Conservation (phyloP, 164 flowering plant genomes). For the Echeveria elegans region DNA sequence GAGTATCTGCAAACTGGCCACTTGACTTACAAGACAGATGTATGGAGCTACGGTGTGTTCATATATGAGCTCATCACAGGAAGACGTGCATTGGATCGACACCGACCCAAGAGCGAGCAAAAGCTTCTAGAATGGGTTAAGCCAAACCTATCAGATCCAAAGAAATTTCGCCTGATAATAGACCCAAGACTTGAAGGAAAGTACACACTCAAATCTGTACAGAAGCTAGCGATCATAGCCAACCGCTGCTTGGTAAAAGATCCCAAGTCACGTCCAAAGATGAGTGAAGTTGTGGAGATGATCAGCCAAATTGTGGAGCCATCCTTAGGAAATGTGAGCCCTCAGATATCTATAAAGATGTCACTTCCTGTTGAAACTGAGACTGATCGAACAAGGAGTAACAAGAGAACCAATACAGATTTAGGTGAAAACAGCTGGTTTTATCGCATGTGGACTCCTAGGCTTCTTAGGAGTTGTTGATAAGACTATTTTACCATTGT, state of each 20-base stretch:
- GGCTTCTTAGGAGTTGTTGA: too few relatives aligned
- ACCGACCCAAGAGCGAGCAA: neutral
- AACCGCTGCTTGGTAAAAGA: constrained; percentile 45
- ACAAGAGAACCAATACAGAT: too few relatives aligned
- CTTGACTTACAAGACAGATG: constrained; percentile 57
- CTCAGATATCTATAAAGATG: constrained; percentile 14
- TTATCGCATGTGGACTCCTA: too few relatives aligned
- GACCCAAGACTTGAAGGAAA: constrained; percentile 9
- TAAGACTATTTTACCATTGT: too few relatives aligned
- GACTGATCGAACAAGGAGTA: too few relatives aligned
- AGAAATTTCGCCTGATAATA: neutral
- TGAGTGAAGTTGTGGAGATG: constrained; percentile 76
- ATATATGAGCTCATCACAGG: constrained; percentile 79
- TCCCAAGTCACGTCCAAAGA: constrained; percentile 61
- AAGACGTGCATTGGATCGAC: constrained; percentile 45
- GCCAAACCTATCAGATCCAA: neutral
- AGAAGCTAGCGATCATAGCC: constrained; percentile 47
- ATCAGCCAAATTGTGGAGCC: constrained; percentile 33
- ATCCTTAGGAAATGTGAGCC: constrained; percentile 17
- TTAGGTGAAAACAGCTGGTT: too few relatives aligned
- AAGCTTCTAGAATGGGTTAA: neutral
- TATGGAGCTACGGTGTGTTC: constrained; percentile 79
- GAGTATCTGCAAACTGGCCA: constrained; percentile 69
- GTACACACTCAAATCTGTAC: constrained; percentile 32
- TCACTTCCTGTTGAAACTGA: neutral